Evolutionary conservation across 352 stramenopile species (phyloP), one percentile per base, ranked within the genome.

Genomic region (Pythium rhizo-oryzae): DNA sequence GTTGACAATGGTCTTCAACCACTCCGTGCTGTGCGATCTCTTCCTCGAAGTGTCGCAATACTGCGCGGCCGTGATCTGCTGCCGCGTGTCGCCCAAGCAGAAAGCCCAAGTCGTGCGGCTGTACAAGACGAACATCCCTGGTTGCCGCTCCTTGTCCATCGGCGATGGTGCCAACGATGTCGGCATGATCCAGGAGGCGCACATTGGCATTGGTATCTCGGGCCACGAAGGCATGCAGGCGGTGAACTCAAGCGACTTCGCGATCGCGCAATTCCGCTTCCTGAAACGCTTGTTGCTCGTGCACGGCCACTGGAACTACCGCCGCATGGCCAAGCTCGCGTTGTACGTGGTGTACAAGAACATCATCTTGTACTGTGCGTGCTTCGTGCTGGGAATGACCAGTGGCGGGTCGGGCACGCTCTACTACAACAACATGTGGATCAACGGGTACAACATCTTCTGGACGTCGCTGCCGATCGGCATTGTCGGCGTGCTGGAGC

Each of bases 321-420:
- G 95, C 25, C 94, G 98, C 39, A 98, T 99, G 82, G 88, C 85
- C 53, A 98, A 97, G 62, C 85, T 98, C 28, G 92, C 98, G 47
- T 76, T 99, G 8, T 99, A 99, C 73, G 97, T 99, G 44, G 99
- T 99, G 61, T 99, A 99, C 92, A 99, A 99, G 82, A 99, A 99
- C 81, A 96, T 98, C 67, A 85, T 96, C 44, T 75, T 94, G 28
- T 96, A 93, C 74, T 83, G 82, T 25, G 80, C 82, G 21, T 78
- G 79, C 33, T 96, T 94, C 55, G 85, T 99, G 35, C 88, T 99
- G 37, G 93, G 95, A 44, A 88, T 92, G 18, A 71, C 88, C 19
- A 89, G 83, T 35, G 85, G 82, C 0, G 88, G 85, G 12, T 93
- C 82, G 0, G 88, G 88, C 11, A 96, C 86, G 50, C 75, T 96